Evolutionary conservation across 169 alveolate species (phyloP).

Genomic region (Blepharisma undulans): DNA sequence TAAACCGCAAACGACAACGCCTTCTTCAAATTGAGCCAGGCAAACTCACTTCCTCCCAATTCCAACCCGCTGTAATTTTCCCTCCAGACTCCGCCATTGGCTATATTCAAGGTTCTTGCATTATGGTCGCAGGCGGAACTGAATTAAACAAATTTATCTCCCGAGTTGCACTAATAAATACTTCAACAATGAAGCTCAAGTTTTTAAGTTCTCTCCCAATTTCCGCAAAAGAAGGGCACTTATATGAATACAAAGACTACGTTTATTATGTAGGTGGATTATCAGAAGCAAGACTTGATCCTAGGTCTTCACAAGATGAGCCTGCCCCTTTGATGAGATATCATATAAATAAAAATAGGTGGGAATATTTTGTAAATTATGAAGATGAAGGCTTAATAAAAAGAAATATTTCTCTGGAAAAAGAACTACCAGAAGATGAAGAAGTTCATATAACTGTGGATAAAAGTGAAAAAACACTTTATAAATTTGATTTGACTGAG

Average conservation of each 20-base stretch:
- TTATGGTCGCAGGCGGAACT: not conserved
- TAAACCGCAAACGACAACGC: not conserved
- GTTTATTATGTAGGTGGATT: not conserved
- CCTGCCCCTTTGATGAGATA: not conserved
- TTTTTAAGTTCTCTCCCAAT: not conserved
- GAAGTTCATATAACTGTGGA: not conserved
- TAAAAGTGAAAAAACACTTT: not conserved
- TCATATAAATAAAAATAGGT: not conserved
- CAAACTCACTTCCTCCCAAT: not conserved
- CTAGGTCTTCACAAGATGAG: not conserved
- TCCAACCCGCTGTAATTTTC: not conserved
- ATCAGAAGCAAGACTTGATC: not conserved
- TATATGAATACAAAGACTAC: not conserved
- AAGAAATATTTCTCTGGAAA: not conserved
- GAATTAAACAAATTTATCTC: not conserved
- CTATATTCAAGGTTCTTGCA: not conserved
- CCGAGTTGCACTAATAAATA: not conserved
- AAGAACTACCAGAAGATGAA: not conserved
- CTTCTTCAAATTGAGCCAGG: not conserved
- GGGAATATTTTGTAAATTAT: not conserved
- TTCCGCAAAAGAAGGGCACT: not conserved
- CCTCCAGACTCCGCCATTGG: not conserved
- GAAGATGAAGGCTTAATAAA: not conserved
- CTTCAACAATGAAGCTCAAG: not conserved
- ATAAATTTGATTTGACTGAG: not conserved